phyloP scores from a whole-genome alignment of 2,329 filamentous ascomycete species.

The Ambrosiella beaveri region DNA sequence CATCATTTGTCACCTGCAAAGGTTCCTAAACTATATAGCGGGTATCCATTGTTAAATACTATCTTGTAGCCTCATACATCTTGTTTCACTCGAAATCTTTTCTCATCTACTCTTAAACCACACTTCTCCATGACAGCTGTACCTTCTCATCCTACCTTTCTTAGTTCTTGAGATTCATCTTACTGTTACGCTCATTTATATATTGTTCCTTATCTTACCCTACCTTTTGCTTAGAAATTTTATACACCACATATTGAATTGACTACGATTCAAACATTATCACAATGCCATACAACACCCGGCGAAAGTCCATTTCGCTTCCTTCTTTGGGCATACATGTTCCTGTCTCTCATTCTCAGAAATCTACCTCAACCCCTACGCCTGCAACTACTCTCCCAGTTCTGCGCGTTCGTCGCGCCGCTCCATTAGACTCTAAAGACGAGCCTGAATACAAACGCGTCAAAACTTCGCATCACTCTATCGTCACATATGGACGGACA shows the following conservation, averaged over 20 bases:
- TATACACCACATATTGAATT: not conserved
- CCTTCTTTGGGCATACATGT: slow-evolving; percentile 85
- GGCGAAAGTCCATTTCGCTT: slow-evolving; percentile 86
- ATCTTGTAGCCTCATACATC: too few species aligned
- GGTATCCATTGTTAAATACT: too few species aligned
- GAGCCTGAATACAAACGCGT: slow-evolving; percentile 44
- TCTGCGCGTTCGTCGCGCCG: slow-evolving; percentile 14
- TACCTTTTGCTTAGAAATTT: not conserved
- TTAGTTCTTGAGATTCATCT: too few species aligned
- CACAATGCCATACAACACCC: slow-evolving; percentile 84
- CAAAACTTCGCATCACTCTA: slow-evolving; percentile 21
- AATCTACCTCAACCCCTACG: slow-evolving; percentile 34
- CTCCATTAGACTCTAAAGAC: slow-evolving; percentile 15
- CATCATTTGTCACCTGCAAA: too few species aligned
- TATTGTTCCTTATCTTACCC: too few species aligned
- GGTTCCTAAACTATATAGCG: too few species aligned
- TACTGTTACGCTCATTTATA: too few species aligned
- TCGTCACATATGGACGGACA: slow-evolving; percentile 47
- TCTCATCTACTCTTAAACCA: too few species aligned
- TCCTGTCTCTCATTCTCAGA: slow-evolving; percentile 46
- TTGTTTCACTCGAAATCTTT: too few species aligned
- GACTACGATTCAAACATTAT: not conserved
- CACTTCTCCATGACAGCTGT: too few species aligned
- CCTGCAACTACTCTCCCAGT: slow-evolving; percentile 15
- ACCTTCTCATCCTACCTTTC: too few species aligned